Percentiles rank a stretch among this genome's conserved stretches.
These are phyloP conservation scores for Apophysomyces trapeziformis DNA, from an alignment of 371 early-diverging fungal genomes.

Conservation along the genomic window DNA sequence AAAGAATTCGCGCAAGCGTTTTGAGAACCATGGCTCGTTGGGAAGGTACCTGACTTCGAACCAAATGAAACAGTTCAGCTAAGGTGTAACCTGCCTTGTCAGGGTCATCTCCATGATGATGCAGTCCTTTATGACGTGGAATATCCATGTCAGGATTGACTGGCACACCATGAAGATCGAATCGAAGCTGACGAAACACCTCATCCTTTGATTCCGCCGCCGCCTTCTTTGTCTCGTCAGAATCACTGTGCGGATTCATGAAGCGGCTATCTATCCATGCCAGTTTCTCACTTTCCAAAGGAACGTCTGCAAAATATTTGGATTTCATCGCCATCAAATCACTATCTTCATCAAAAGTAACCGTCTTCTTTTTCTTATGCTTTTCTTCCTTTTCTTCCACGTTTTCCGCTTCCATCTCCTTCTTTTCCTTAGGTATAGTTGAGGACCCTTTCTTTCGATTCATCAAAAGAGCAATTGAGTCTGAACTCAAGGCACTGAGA, in stretches of 20 bases:
- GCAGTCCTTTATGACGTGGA: slow-evolving; percentile 72
- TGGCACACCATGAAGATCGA: slow-evolving; percentile 78
- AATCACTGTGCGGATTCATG: slow-evolving; percentile 15
- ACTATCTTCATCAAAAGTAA: slow-evolving; percentile 44
- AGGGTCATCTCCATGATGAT: slow-evolving; percentile 90
- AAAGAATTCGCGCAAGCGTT: slow-evolving; percentile 64
- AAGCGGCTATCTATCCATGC: slow-evolving; percentile 69
- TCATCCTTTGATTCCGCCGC: slow-evolving; percentile 18
- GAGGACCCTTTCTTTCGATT: slow-evolving; percentile 18
- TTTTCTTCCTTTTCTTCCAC: slow-evolving; percentile 51
- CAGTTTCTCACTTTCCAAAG: slow-evolving; percentile 67
- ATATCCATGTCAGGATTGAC: slow-evolving; percentile 58
- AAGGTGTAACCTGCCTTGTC: slow-evolving; percentile 87
- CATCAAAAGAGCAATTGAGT: slow-evolving; percentile 52
- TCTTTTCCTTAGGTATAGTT: neutral
- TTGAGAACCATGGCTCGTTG: slow-evolving; percentile 80
- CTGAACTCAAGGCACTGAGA: slow-evolving; percentile 58
- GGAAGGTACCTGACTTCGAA: slow-evolving; percentile 81
- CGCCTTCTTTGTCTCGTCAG: slow-evolving; percentile 18
- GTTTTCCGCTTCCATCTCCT: slow-evolving; percentile 10
- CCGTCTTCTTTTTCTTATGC: slow-evolving; percentile 11
- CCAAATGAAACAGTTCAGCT: slow-evolving; percentile 79
- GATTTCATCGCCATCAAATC: slow-evolving; percentile 59
- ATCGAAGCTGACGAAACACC: slow-evolving; percentile 56
- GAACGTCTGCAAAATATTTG: slow-evolving; percentile 59